A percentile compares a stretch with the other conserved stretches of the same genome.
Evolutionary conservation across 2,329 filamentous ascomycete species (phyloP).

Genomic region (Colletotrichum theobromicola): DNA sequence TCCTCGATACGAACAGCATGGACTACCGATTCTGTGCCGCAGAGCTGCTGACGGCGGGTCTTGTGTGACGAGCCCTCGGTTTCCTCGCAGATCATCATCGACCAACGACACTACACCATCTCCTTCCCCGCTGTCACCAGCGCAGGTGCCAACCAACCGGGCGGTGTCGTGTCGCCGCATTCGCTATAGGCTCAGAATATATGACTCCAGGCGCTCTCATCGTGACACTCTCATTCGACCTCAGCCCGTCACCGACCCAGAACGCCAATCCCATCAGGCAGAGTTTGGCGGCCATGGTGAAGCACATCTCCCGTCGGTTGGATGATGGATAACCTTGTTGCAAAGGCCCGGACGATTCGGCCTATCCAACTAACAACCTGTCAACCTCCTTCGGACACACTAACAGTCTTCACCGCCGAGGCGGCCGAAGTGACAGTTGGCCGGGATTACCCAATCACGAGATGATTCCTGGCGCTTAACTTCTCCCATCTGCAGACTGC

Average conservation of each 20-base stretch:
- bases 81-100: not conserved
- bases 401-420: not conserved
- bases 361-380: not conserved
- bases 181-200: not conserved
- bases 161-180: not conserved
- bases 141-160: not conserved
- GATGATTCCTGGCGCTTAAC: not conserved
- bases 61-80: conserved; percentile 7
- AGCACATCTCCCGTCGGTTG: not conserved
- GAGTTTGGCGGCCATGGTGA: not conserved
- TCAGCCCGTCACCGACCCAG: not conserved
- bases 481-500: not conserved
- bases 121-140: not conserved
- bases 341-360: not conserved
- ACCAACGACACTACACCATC: conserved; percentile 10
- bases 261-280: not conserved
- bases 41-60: conserved; percentile 5
- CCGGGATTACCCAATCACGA: not conserved
- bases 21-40: conserved; percentile 13
- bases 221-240: not conserved
- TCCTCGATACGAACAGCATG: not conserved
- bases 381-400: not conserved
- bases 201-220: not conserved
- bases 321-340: not conserved
- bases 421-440: not conserved